Base-by-base conservation (phyloP, 768 basidiomycete genomes). In the Psilocybe sp. region DNA sequence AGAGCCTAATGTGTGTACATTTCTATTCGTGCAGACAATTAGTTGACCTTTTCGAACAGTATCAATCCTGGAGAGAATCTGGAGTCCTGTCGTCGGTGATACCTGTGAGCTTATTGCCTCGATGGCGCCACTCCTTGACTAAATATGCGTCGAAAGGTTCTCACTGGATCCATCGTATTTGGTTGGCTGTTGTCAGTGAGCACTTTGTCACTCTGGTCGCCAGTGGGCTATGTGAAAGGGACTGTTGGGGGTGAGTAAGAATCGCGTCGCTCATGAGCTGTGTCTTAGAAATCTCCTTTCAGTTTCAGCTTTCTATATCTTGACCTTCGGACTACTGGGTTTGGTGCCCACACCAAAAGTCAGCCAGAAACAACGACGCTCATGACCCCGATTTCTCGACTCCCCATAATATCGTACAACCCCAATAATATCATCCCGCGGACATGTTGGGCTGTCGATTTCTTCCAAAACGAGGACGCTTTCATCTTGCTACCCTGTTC, bases 241-340 rank as follows among this genome's bases (percentile, higher is more conserved):
- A 64, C 76, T 6, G 71, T 88, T 41, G 89, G 80, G 55, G 81
- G 87, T 86, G 59, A 47, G 77, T 66, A 49, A 15, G 28, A 39
- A 38, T 14, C 7, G 18, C 33, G 39, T 40, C 4, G 13, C 44
- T 28, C 15, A 36, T 35, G n/a, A 38, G 16, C 14, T 15, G 32
- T 37, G 20, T 38, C 44, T 45, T 36, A 45, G 15, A 45, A 5
- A 20, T 34, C 33, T 14, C 38, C 34, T 7, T 32, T 20, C 57
- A 91, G 88, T 85, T 10, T 82, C 80, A 10, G 84, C 82, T 9
- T 63, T 88, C 40, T 91, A 90, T 56, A 80, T 81, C 7, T 72
- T 89, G 37, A 71, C 71, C 15, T 87, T 91, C 60, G 89, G 89
- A n/a, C 64, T 89, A 33, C 76, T 91, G 49, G 89, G 87, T 2